Base-by-base conservation (phyloP, 1,139 yeast species). In the Pichia sp. region DNA sequence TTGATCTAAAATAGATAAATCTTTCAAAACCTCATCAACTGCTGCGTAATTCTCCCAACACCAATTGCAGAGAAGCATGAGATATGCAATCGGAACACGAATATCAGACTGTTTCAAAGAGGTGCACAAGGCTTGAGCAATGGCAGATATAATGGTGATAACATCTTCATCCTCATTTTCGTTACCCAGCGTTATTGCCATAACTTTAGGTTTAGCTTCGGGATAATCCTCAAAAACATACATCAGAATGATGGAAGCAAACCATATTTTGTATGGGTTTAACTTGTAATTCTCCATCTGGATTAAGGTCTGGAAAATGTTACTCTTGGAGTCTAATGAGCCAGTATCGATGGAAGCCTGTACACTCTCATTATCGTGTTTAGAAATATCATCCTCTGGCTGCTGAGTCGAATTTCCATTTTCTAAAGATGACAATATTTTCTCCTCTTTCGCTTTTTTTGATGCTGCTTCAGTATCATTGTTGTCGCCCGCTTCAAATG, bases 231-330 rank as follows among this genome's bases (percentile, higher is more conserved):
- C 80, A 58, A 90, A 79, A 4, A 90, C 64, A 54, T 79, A 80
- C 52, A 87, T 72, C 41, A 93, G 64, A 3, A 88, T 73, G 2
- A 82, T 77, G 1, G 88, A 74, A 0, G 97, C 83, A 70, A 93
- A 91, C 95, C 96, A 95, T 0, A 83, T 71, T 62, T 84, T 82
- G 66, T 89, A 93, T 0, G 99, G 97, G 60, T 95, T 91, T 43
- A 90, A 69, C 53, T 83, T 80, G 19, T 86, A 90, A 1, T 88
- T 79, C 60, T 90, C 95, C 62, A 87, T 89, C 58, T 86, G 95
- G 63, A 89, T 77, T 7, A 93, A 69, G 0, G 86, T 79, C 21
- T 81, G 73, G 52, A 93, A 81, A 1, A 93, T 67, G 63, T 88
- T 88, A 4, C 66, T 71, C 19, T 62, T 57, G 2, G 69, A 66